These are phyloP conservation scores for Paecilomyces sp. DNA, from an alignment of 2,329 filamentous ascomycete species.

Conservation along the genomic window DNA sequence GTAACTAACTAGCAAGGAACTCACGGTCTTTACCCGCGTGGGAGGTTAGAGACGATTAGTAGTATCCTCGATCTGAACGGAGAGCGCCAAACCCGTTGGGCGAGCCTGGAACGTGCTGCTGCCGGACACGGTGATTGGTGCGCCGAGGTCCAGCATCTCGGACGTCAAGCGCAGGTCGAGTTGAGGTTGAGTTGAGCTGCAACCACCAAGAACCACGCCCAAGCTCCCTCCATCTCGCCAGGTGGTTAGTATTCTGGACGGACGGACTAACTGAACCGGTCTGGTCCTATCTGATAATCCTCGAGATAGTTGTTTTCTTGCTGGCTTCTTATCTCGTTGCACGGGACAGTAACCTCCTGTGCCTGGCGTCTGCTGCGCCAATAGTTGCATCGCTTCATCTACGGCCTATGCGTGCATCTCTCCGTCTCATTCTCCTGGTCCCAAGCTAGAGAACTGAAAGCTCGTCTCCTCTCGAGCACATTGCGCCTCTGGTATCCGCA, in stretches of 20 bases:
- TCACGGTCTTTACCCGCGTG: no score
- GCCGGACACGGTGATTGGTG: conserved; percentile 4
- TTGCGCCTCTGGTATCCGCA: background rate
- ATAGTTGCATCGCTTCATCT: background rate
- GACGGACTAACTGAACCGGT: no score
- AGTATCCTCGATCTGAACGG: no score
- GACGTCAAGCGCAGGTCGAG: background rate
- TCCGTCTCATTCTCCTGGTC: background rate
- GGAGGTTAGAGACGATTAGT: no score
- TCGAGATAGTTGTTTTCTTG: background rate
- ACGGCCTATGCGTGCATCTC: background rate
- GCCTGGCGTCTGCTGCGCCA: background rate
- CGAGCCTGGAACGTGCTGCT: conserved; percentile 5
- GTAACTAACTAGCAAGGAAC: no score
- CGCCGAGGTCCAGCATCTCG: background rate
- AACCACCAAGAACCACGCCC: background rate
- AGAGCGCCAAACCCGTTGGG: background rate
- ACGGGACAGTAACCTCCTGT: background rate
- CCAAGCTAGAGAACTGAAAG: background rate
- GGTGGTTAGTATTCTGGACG: no score
- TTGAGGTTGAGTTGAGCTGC: background rate
- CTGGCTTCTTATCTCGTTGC: background rate
- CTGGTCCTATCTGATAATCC: no score
- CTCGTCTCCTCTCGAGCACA: background rate
- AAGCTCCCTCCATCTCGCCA: background rate